Conservation (phyloP, 352 stramenopile genomes). For the Globisporangium barbulae region DNA sequence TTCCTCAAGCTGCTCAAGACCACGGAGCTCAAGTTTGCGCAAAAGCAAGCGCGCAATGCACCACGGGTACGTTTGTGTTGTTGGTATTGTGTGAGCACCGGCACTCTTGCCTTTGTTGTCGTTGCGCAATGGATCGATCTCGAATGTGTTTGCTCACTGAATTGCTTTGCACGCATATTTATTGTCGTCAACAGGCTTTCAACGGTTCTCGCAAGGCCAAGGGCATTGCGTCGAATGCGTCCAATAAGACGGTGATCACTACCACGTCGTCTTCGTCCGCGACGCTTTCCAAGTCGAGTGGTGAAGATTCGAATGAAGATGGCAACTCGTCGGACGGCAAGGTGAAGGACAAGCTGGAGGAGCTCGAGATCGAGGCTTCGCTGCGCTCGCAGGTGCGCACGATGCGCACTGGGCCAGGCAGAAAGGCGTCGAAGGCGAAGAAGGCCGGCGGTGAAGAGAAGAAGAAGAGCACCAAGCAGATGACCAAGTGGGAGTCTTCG, state of each 20-base stretch:
- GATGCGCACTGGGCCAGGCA: conserved; percentile 66
- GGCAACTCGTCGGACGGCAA: conserved; percentile 50
- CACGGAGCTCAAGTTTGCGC: conserved; percentile 62
- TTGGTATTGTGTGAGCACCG: background rate
- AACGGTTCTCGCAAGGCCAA: conserved; percentile 68
- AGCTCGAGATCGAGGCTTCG: conserved; percentile 51
- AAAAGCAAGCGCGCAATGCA: conserved; percentile 56
- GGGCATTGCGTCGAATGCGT: conserved; percentile 39
- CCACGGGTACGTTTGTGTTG: conserved; percentile 34
- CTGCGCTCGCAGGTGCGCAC: conserved; percentile 36
- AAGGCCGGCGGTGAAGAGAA: conserved; percentile 34
- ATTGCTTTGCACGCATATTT: background rate
- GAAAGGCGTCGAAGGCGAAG: conserved; percentile 57
- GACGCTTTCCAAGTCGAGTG: conserved; percentile 32
- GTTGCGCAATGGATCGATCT: background rate
- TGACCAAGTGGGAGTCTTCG: conserved; percentile 83
- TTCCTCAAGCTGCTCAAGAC: conserved; percentile 81
- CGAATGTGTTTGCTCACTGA: background rate
- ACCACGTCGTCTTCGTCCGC: conserved; percentile 31
- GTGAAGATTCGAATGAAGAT: conserved; percentile 62
- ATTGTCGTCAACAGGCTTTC: conserved; percentile 32
- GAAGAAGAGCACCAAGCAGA: conserved; percentile 74
- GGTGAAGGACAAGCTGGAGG: conserved; percentile 48
- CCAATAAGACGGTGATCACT: conserved; percentile 38
- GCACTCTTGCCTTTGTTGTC: background rate